Evolutionary conservation across 2,329 filamentous ascomycete genomes (phyloP).

Genomic region (Berkeleyomyces rouxiae): DNA sequence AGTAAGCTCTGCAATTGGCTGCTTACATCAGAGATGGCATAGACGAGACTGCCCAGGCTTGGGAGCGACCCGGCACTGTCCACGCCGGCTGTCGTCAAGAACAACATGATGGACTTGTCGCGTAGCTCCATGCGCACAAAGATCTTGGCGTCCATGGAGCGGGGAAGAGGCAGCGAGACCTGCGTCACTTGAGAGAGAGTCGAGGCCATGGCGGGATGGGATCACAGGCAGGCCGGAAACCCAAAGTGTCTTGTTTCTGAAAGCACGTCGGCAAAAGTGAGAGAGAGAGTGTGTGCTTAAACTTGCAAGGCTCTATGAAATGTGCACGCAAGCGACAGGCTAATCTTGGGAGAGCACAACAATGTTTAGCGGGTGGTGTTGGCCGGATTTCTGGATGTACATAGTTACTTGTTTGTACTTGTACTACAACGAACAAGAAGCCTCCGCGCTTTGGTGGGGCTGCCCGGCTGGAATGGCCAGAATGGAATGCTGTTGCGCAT

Average conservation of each 20-base stretch:
- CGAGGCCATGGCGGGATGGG: neutral
- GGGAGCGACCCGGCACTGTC: conserved; percentile 34
- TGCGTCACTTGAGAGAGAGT: conserved; percentile 19
- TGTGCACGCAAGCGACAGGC: no score
- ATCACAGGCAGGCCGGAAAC: neutral
- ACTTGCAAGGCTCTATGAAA: no score
- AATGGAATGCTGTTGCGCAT: no score
- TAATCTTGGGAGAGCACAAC: no score
- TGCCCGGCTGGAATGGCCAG: no score
- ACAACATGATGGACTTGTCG: conserved; percentile 41
- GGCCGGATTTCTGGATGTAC: no score
- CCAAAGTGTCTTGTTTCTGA: neutral
- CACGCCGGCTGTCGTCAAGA: conserved; percentile 40
- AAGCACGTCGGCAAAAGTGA: no score
- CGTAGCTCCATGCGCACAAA: conserved; percentile 43
- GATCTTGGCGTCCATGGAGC: conserved; percentile 42
- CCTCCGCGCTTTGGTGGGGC: no score
- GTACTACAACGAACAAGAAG: no score
- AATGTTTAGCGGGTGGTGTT: no score
- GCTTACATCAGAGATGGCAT: conserved; percentile 75
- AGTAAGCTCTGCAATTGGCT: neutral
- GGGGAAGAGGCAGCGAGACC: conserved; percentile 43
- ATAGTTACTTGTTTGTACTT: no score
- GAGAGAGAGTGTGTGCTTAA: no score
- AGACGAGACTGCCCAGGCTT: conserved; percentile 77